A percentile compares a stretch with the other conserved stretches of the same genome.
These are phyloP conservation scores for Colletotrichum eleusines DNA, from an alignment of 2,329 filamentous ascomycete species.

Conservation along the genomic window DNA sequence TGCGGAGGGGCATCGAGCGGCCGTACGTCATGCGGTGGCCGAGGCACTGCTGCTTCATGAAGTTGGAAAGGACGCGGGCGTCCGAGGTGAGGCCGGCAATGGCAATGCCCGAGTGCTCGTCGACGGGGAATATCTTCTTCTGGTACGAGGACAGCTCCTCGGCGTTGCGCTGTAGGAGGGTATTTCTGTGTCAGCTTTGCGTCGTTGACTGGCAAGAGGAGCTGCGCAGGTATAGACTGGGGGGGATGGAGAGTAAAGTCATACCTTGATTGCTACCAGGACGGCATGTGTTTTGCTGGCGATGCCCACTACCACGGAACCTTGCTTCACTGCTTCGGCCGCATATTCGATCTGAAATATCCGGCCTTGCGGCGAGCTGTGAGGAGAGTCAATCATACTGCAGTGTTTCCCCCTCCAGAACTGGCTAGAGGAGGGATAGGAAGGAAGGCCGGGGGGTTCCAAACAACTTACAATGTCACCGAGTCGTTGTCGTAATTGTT, in stretches of 20 bases:
- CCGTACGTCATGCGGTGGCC: conserved; percentile 96
- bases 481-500: conserved; percentile 99
- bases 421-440: conserved; percentile 11
- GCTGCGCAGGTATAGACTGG: neutral
- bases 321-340: conserved; percentile 98
- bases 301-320: conserved; percentile 96
- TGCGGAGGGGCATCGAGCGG: conserved; percentile 89
- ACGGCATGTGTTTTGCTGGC: conserved; percentile 98
- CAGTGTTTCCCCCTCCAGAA: neutral
- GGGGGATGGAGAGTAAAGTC: conserved; percentile 35
- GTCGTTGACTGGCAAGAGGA: neutral
- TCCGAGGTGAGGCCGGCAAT: conserved; percentile 98
- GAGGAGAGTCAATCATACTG: conserved; percentile 27
- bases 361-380: conserved; percentile 95
- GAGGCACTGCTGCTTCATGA: conserved; percentile 99
- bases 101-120: conserved; percentile 94
- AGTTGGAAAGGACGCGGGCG: conserved; percentile 98
- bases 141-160: conserved; percentile 99
- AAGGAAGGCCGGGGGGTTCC: conserved; percentile 28
- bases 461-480: conserved; percentile 88
- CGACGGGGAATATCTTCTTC: conserved; percentile 98
- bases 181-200: conserved; percentile 14
- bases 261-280: conserved; percentile 94
- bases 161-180: conserved; percentile 83
- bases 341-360: conserved; percentile 99